A percentile compares a stretch with the other conserved stretches of the same genome.
phyloP scores from a whole-genome alignment of 192 early-diverging fungal genomes.

The Backusella tarrabulga region DNA sequence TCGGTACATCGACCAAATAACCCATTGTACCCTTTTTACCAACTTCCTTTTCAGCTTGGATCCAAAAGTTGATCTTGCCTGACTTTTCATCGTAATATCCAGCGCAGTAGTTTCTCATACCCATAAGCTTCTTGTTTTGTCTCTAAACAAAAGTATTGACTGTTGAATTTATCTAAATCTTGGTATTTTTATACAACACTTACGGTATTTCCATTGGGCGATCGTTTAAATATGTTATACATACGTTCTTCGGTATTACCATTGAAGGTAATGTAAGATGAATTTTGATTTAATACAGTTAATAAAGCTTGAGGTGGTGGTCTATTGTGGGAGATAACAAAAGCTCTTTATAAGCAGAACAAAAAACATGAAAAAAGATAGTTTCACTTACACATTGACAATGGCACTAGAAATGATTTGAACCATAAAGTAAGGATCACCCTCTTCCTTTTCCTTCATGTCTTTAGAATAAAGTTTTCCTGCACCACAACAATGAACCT shows the following conservation, averaged over 20 bases:
- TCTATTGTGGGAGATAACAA: background rate
- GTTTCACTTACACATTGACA: conserved; percentile 54
- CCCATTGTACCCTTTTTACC: conserved; percentile 37
- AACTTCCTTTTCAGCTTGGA: conserved; percentile 33
- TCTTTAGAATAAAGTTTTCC: conserved; percentile 59
- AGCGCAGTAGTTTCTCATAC: conserved; percentile 35
- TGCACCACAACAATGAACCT: conserved; percentile 66
- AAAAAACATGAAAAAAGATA: background rate
- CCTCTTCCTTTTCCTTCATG: conserved; percentile 49
- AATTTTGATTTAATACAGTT: conserved; percentile 58
- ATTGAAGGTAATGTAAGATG: conserved; percentile 56
- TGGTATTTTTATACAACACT: background rate
- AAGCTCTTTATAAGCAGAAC: background rate
- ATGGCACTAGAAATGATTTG: conserved; percentile 83
- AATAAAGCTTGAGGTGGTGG: conserved; percentile 75
- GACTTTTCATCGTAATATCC: conserved; percentile 27
- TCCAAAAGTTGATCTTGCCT: conserved; percentile 36
- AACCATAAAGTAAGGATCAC: conserved; percentile 71
- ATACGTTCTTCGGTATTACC: conserved; percentile 67
- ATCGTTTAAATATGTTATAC: conserved; percentile 66
- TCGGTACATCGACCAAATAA: conserved; percentile 37
- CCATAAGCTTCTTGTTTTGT: conserved; percentile 38
- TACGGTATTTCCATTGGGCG: conserved; percentile 61
- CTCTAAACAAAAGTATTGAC: conserved; percentile 11
- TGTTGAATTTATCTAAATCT: background rate